Percentiles rank a stretch among this genome's conserved stretches.
phyloP scores from a whole-genome alignment of 306 rosid genomes.

The Citrullus mucosospermus region DNA sequence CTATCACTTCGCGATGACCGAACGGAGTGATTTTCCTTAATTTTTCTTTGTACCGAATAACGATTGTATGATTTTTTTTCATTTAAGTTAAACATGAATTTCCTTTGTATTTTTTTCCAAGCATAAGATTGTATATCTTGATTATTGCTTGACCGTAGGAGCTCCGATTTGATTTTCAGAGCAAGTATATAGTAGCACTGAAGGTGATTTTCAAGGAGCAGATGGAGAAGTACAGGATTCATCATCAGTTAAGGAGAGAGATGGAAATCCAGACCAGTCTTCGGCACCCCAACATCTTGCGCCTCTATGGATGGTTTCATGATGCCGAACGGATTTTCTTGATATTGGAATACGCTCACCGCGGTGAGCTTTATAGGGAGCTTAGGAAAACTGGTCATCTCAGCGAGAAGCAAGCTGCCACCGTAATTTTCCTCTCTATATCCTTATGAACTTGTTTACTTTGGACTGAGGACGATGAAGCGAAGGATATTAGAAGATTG shows the following conservation, averaged over 20 bases:
- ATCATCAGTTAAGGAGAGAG: slow-evolving; percentile 59
- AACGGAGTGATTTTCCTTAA: not conserved
- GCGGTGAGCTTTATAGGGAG: slow-evolving; percentile 70
- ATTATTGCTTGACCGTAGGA: not conserved
- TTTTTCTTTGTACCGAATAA: not conserved
- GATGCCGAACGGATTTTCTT: slow-evolving; percentile 56
- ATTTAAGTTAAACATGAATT: not conserved
- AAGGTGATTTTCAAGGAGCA: slow-evolving; percentile 68
- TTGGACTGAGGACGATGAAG: not conserved
- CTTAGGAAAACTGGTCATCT: slow-evolving; percentile 32
- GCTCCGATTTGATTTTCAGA: slow-evolving; percentile 25
- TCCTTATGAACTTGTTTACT: not conserved
- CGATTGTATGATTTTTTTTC: not conserved
- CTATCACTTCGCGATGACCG: not conserved
- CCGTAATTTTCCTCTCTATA: slow-evolving; percentile 18
- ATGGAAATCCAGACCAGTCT: slow-evolving; percentile 69
- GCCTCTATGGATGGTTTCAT: slow-evolving; percentile 81
- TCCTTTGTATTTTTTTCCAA: not conserved
- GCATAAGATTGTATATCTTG: not conserved
- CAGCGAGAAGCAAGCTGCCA: slow-evolving; percentile 62
- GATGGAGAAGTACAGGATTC: slow-evolving; percentile 53
- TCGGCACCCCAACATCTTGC: slow-evolving; percentile 49
- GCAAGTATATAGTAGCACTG: slow-evolving; percentile 64
- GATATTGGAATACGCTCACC: slow-evolving; percentile 79
- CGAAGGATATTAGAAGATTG: not conserved